These are phyloP conservation scores for Gryganskiella cystojenkinii DNA, from an alignment of 192 early-diverging fungal species.

Conservation along the genomic window DNA sequence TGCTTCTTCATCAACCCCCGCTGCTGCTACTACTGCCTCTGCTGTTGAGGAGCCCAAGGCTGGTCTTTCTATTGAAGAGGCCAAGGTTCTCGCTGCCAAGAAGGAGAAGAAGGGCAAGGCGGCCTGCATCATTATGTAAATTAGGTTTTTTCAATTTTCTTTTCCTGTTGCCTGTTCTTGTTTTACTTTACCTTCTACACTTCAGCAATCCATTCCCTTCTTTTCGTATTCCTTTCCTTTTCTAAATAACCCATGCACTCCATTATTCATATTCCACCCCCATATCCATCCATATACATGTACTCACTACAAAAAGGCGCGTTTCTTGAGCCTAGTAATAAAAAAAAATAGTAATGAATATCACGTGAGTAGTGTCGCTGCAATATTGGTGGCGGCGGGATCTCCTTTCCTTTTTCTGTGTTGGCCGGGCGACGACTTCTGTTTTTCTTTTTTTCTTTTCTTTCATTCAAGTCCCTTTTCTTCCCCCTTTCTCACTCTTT, in stretches of 20 bases:
- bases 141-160: background rate
- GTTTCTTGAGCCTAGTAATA: background rate
- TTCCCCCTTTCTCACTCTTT: background rate
- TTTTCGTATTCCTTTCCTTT: background rate
- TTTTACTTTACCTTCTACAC: background rate
- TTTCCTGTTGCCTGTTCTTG: background rate
- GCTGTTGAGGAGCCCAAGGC: constrained; percentile 6
- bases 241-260: background rate
- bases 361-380: background rate
- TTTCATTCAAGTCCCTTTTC: background rate
- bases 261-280: background rate
- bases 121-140: constrained; percentile 17
- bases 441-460: background rate
- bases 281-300: background rate
- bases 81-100: constrained; percentile 10
- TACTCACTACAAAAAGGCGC: too few relatives aligned
- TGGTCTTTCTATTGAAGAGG: background rate
- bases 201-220: background rate
- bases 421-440: background rate
- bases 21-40: constrained; percentile 1
- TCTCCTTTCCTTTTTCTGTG: background rate
- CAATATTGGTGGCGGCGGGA: too few relatives aligned
- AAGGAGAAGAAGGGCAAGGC: constrained; percentile 16
- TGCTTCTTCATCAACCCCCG: background rate
- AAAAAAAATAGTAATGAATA: background rate